Evolutionary conservation across 1,284 basidiomycete genomes (phyloP).

Genomic region (Ustilago tritici): DNA sequence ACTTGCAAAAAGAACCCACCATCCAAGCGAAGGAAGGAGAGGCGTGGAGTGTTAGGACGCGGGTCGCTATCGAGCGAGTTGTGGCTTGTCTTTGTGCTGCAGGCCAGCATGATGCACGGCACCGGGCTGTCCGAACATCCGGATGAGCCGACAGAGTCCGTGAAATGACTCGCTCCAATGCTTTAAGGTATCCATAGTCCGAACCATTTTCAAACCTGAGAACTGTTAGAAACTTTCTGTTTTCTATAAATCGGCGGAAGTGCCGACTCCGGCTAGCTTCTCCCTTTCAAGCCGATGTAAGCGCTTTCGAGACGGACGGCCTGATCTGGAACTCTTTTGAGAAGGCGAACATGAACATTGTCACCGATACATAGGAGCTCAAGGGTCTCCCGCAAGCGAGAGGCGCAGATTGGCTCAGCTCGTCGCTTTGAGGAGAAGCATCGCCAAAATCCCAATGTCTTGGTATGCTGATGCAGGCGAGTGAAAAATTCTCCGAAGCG

Average conservation of each 20-base stretch:
- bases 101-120: background rate
- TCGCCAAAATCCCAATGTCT: background rate
- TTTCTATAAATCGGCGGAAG: background rate
- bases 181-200: background rate
- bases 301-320: no score
- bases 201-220: background rate
- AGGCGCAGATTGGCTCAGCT: no score
- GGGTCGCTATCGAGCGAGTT: background rate
- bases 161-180: background rate
- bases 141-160: conserved; percentile 18
- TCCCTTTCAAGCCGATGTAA: background rate
- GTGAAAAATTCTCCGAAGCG: background rate
- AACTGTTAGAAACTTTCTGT: conserved; percentile 1
- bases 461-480: background rate
- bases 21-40: background rate
- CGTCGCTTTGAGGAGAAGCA: background rate
- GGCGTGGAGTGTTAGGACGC: no score
- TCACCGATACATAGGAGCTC: no score
- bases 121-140: conserved; percentile 1
- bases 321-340: no score
- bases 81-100: background rate
- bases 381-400: no score
- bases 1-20: background rate
- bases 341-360: no score
- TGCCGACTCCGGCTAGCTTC: conserved; percentile 1